Evolutionary conservation across 805 yeast genomes (phyloP), one percentile per base, ranked within the genome.

Genomic region (Hanseniaspora valbyensis): DNA sequence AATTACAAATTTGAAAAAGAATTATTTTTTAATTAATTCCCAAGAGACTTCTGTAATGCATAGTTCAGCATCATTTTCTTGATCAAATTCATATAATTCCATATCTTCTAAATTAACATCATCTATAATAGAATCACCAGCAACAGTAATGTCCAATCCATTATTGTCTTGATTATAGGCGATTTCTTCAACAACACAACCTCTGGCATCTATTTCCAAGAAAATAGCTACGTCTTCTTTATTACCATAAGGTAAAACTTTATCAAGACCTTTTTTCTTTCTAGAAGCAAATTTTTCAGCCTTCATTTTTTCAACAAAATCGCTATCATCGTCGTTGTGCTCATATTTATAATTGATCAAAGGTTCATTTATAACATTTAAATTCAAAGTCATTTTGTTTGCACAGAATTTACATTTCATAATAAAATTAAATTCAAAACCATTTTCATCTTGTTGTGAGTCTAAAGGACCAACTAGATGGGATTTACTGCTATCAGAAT

Each of bases 21-120:
- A 59, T 53, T 62, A 62, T 19, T 63, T 65, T 40, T 61, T 63
- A 8, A 70, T 66, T 39, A 90, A 70, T 9, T 73, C 75, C 82
- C 92, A 89, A 40, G 66, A 61, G n/a, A 79, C 70, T 2, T 85
- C 89, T 1, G 83, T 78, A 14, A 92, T 74, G 21, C 89, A 77
- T 18, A 88, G 96, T 64, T 90, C 96, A 39, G 70, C 76, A 12
- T 78, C 76, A 7, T 83, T 80, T 56, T 79, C 76, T 52, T 92
- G 97, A 63, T 92, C 97, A 61, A 89, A 92, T 59, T 92, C 98
- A 61, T 81, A 92, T 89, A 95, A 89, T 61, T 92, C 97, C 49
- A 77, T 79, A 24, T 85, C 95, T 33, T 71, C 75, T 18, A 48
- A 10, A 9, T 3, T 19, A 26, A 88, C 68, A 51, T 83, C 92